These are phyloP conservation scores for Fraxinus sp. DNA, from an alignment of 305 asterid species.

Conservation along the genomic window DNA sequence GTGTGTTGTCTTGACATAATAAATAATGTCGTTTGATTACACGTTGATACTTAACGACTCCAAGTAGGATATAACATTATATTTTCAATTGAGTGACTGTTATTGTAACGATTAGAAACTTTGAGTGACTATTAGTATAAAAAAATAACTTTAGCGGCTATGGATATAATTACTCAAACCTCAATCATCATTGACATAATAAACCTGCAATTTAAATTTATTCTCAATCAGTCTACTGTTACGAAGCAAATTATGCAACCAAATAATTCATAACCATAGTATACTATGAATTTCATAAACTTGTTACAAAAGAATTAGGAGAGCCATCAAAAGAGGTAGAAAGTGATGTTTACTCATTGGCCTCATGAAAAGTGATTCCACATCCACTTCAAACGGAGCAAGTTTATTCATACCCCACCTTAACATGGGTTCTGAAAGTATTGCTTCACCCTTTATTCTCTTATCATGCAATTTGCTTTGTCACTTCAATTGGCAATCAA, in stretches of 20 bases:
- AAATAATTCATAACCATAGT: background rate
- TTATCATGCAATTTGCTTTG: background rate
- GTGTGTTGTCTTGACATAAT: background rate
- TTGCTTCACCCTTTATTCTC: background rate
- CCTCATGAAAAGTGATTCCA: background rate
- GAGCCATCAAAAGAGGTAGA: background rate
- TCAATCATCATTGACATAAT: background rate
- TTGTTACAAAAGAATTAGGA: background rate
- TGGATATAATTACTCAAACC: background rate
- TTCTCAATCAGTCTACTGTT: background rate
- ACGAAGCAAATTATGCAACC: background rate
- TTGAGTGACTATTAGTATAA: too few species aligned
- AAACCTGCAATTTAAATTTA: too few species aligned
- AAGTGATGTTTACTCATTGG: background rate
- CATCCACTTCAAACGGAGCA: background rate
- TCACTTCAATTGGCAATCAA: background rate
- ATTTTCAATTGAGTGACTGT: too few species aligned
- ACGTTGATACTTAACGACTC: background rate
- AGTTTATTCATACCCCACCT: background rate
- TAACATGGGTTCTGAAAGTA: background rate
- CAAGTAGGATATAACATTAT: background rate
- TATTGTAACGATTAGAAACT: too few species aligned
- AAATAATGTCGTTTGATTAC: too few species aligned
- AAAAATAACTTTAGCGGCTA: too few species aligned
- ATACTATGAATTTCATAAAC: background rate